A percentile compares a stretch with the other conserved stretches of the same genome.
Conservation (phyloP, 257 asterid species). For the Euphrasia confusa region DNA sequence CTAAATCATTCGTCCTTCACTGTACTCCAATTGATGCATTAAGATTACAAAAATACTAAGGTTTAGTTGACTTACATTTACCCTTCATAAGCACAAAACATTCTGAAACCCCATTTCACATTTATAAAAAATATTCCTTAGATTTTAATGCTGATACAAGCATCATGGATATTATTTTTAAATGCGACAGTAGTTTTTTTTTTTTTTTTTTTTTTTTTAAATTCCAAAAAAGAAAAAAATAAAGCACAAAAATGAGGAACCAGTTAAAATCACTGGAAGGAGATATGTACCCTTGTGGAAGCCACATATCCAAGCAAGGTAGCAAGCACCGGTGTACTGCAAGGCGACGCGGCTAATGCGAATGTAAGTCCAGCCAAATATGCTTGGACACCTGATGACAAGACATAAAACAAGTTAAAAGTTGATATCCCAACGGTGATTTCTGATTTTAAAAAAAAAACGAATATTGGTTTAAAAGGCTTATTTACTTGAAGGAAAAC, state of each 20-base stretch:
- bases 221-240: neutral
- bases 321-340: slow-evolving; percentile 91
- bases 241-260: neutral
- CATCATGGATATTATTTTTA: no score
- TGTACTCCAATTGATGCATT: neutral
- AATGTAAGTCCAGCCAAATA: slow-evolving; percentile 95
- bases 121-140: no score
- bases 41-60: no score
- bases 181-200: no score
- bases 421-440: no score
- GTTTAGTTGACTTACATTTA: no score
- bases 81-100: no score
- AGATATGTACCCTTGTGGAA: slow-evolving; percentile 60
- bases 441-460: neutral
- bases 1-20: neutral
- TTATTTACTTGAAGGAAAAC: slow-evolving; percentile 75
- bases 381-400: slow-evolving; percentile 73
- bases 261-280: no score
- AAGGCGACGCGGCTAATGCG: slow-evolving; percentile 98
- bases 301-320: slow-evolving; percentile 92
- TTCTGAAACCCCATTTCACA: no score
- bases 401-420: neutral
- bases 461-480: slow-evolving; percentile 11
- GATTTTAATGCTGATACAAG: no score
- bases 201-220: no score